Conservation (phyloP, 2,329 filamentous ascomycete genomes). For the Stemphylium beticola region DNA sequence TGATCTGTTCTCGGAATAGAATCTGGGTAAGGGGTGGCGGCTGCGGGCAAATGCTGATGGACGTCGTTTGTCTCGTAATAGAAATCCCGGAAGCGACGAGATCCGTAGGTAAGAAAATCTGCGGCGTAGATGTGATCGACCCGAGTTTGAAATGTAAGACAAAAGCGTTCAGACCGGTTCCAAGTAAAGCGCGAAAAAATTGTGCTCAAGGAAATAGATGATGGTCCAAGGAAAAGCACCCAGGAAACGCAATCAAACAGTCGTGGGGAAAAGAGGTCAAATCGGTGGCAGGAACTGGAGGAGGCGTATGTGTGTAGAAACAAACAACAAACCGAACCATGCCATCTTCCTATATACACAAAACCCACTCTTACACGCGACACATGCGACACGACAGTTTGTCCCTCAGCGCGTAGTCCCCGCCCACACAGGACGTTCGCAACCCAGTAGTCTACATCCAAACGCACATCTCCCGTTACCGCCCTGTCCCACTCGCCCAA, state of each 20-base stretch:
- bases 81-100: not conserved
- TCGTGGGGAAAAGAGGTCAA: not conserved
- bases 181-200: not conserved
- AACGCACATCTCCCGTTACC: constrained; percentile 11
- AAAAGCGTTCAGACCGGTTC: not conserved
- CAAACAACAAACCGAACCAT: not conserved
- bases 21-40: not conserved
- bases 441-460: not conserved
- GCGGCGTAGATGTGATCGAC: not conserved
- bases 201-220: too few relatives aligned
- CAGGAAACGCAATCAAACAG: not conserved
- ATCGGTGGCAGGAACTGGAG: not conserved
- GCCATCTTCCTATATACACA: constrained; percentile 15
- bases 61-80: not conserved
- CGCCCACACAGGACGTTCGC: not conserved
- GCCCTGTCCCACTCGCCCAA: constrained; percentile 15
- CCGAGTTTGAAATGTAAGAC: not conserved
- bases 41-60: not conserved
- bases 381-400: constrained; percentile 3
- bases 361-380: not conserved
- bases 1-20: constrained; percentile 16
- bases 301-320: not conserved
- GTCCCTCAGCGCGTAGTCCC: constrained; percentile 12
- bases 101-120: too few relatives aligned
- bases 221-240: not conserved